These are phyloP conservation scores for Eucalyptus marginata DNA, from an alignment of 345 rosid species.

Conservation along the genomic window DNA sequence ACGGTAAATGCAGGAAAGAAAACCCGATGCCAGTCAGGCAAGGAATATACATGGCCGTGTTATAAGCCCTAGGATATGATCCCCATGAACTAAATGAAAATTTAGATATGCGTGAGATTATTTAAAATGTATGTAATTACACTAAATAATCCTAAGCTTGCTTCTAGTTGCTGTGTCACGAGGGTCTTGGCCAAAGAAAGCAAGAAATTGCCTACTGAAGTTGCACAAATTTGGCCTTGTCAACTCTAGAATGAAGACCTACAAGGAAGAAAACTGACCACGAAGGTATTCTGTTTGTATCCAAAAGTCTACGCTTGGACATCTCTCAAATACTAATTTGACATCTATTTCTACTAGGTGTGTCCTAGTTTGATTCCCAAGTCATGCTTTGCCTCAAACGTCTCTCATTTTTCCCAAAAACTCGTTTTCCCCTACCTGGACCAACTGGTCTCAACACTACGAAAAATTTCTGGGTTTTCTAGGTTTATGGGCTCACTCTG, in stretches of 20 bases:
- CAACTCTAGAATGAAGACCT: neutral
- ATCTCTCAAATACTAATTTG: neutral
- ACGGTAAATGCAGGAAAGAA: neutral
- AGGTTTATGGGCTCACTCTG: neutral
- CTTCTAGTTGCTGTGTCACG: neutral
- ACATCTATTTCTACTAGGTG: neutral
- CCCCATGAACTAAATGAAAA: neutral
- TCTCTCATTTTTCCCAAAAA: neutral
- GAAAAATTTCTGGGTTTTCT: neutral
- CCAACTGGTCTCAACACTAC: neutral
- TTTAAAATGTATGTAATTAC: neutral
- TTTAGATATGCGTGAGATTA: neutral
- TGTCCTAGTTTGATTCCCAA: neutral
- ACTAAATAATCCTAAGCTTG: neutral
- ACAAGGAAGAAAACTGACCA: neutral
- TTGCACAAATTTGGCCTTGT: neutral
- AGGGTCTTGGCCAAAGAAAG: neutral
- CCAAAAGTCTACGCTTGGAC: neutral
- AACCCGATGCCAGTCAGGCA: neutral
- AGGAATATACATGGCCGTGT: too few relatives aligned
- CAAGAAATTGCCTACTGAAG: neutral
- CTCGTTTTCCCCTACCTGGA: neutral
- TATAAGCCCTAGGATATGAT: neutral
- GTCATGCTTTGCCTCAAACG: neutral
- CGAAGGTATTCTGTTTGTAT: neutral